Base-by-base conservation (phyloP, 208 protist species). In the Trypanosomatidae sp. region DNA sequence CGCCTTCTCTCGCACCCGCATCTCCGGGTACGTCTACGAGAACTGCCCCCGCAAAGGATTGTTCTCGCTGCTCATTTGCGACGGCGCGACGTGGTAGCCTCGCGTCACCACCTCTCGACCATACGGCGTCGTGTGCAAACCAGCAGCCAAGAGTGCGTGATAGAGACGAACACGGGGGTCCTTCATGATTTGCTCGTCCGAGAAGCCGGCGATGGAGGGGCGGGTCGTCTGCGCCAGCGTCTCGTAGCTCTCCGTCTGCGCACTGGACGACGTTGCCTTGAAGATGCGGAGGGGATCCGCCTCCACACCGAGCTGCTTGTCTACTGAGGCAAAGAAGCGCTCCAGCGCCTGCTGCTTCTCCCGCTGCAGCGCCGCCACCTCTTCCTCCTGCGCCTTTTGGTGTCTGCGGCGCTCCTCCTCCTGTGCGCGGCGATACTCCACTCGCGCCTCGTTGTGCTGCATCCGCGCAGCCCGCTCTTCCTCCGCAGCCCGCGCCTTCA, bases 141-240 rank as follows among this genome's bases (percentile, higher is more conserved):
- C 90, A 13, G 86, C 92, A 25, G 91, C 86, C 86, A 25, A 92
- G 55, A 96, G 74, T 5, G 92, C 92, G 13, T 92, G 77, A 70
- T 91, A 92, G 43, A 96, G 80, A 15, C 86, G 87, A 66, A 91
- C 87, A n/a, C 92, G 86, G 15, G 90, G 92, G 53, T 96, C 92
- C 30, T 79, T 85, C 87, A 93, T 92, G 28, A 96, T 77, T 68
- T 93, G 77, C 19, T 94, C 87, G 36, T 89, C 84, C 0, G 88
- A 87, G 62, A 90, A 96, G 12, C 92, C 92, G 1, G 84, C n/a
- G 52, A 76, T 59, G 36, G 59, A 72, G 44, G 75, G 66, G 12
- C 65, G 65, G 4, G 77, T 64, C 2, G 76, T 70, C 62, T 93
- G 74, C 2, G 79, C 78, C n/a, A 89, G 83, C 1, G 87, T 80